Evolutionary conservation across 2,329 filamentous ascomycete species (phyloP).

Genomic region (Phyllosticta paracitricarpa): DNA sequence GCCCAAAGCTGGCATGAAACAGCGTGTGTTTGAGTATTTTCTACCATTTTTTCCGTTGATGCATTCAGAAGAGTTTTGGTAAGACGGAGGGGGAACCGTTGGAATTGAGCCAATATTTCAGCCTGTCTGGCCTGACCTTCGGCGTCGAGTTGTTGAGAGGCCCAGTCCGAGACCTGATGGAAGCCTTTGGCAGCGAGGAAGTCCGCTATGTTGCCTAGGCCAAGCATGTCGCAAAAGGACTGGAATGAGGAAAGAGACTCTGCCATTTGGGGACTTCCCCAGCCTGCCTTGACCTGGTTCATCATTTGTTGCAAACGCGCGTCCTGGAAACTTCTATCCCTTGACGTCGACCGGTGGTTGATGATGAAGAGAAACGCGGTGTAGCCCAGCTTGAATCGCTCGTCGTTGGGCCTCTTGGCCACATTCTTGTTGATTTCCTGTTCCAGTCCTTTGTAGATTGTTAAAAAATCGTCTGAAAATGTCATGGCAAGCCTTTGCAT

Average conservation of each 20-base stretch:
- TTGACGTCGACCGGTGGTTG: constrained; percentile 69
- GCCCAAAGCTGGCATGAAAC: constrained; percentile 77
- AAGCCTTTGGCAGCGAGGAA: constrained; percentile 68
- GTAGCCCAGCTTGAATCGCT: constrained; percentile 76
- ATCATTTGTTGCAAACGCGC: constrained; percentile 67
- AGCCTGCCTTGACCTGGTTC: constrained; percentile 68
- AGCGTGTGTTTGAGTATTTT: constrained; percentile 60
- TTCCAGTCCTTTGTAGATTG: constrained; percentile 75
- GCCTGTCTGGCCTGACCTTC: constrained; percentile 72
- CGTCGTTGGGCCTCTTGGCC: constrained; percentile 61
- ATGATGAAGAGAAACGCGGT: constrained; percentile 91
- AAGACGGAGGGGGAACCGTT: constrained; percentile 67
- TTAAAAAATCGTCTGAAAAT: constrained; percentile 81
- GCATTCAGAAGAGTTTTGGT: constrained; percentile 91
- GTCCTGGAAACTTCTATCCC: constrained; percentile 62
- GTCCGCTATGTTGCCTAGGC: constrained; percentile 66
- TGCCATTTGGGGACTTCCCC: constrained; percentile 63
- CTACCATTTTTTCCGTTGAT: constrained; percentile 80
- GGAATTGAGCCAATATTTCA: constrained; percentile 65
- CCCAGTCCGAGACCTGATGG: constrained; percentile 74
- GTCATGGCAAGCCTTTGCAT: constrained; percentile 79
- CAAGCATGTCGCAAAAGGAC: constrained; percentile 70
- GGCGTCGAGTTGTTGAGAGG: constrained; percentile 61
- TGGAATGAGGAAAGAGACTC: constrained; percentile 62
- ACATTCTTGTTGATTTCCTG: constrained; percentile 72